These are phyloP conservation scores for Eurotiales sp. DNA, from an alignment of 2,329 filamentous ascomycete species.

Conservation along the genomic window DNA sequence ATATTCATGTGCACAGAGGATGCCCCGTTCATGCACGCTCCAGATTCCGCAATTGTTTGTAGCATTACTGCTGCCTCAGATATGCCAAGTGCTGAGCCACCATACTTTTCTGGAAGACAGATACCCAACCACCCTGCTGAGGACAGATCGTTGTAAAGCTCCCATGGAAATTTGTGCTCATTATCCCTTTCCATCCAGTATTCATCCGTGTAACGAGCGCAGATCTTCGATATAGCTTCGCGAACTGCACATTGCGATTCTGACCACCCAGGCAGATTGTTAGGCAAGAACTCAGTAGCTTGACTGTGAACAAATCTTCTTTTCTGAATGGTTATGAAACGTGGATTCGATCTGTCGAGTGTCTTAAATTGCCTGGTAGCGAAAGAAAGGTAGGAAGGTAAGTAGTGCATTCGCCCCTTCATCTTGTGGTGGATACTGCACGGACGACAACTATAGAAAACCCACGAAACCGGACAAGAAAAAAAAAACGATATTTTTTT, in stretches of 20 bases:
- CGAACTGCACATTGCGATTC: slow-evolving; percentile 43
- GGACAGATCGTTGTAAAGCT: slow-evolving; percentile 40
- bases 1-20: slow-evolving; percentile 48
- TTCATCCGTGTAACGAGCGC: slow-evolving; percentile 37
- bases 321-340: no score
- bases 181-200: slow-evolving; percentile 43
- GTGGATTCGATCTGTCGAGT: no score
- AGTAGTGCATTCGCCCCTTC: no score
- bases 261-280: no score
- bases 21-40: slow-evolving; percentile 41
- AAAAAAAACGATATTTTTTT: no score
- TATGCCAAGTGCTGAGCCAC: slow-evolving; percentile 41
- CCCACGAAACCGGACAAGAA: no score
- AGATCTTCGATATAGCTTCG: slow-evolving; percentile 43
- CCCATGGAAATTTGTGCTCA: slow-evolving; percentile 35
- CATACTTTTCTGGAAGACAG: slow-evolving; percentile 41
- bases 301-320: no score
- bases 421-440: no score
- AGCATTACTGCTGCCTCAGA: slow-evolving; percentile 46
- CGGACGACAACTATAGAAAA: no score
- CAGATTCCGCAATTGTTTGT: slow-evolving; percentile 46
- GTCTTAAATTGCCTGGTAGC: no score
- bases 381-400: no score
- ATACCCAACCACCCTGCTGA: slow-evolving; percentile 45
- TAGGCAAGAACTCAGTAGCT: no score